phyloP scores from a whole-genome alignment of 129 eudicot genomes.

The Cynara cardunculus region DNA sequence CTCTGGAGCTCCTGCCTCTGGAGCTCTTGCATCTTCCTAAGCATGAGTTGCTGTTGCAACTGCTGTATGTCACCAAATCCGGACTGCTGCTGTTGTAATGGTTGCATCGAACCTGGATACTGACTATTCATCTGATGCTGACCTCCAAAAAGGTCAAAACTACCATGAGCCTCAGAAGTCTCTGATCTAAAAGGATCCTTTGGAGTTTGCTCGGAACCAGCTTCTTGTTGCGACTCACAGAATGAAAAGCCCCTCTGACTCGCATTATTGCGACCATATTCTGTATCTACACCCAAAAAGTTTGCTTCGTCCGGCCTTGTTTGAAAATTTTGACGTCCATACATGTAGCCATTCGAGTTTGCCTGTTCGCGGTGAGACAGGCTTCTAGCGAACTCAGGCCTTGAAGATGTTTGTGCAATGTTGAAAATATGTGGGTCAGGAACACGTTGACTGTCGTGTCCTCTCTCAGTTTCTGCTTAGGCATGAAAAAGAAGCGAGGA shows the following conservation, averaged over 20 bases:
- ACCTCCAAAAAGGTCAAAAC: constrained; percentile 81
- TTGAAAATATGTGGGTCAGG: constrained; percentile 55
- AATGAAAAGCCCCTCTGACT: constrained; percentile 52
- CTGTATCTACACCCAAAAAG: constrained; percentile 65
- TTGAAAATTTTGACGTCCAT: constrained; percentile 50
- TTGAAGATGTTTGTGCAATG: constrained; percentile 41
- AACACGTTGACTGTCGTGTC: constrained; percentile 41
- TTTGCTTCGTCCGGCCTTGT: constrained; percentile 62
- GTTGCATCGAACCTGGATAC: constrained; percentile 56
- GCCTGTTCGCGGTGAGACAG: constrained; percentile 50
- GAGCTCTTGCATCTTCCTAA: constrained; percentile 82
- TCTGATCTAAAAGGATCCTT: constrained; percentile 45
- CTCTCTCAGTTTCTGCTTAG: constrained; percentile 64
- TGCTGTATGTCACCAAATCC: constrained; percentile 69
- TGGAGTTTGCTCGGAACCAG: constrained; percentile 44
- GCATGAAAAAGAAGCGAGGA: constrained; percentile 8
- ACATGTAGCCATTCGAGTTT: constrained; percentile 59
- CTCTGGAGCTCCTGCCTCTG: constrained; percentile 54
- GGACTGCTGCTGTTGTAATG: constrained; percentile 66
- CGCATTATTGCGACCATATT: constrained; percentile 49
- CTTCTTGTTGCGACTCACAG: constrained; percentile 50
- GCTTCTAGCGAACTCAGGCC: constrained; percentile 54
- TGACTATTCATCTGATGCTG: constrained; percentile 69
- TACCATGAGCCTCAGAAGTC: constrained; percentile 54
- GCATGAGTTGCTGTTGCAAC: constrained; percentile 74